Conservation (phyloP, 2,329 filamentous ascomycete genomes). For the Ophiostoma sp. region DNA sequence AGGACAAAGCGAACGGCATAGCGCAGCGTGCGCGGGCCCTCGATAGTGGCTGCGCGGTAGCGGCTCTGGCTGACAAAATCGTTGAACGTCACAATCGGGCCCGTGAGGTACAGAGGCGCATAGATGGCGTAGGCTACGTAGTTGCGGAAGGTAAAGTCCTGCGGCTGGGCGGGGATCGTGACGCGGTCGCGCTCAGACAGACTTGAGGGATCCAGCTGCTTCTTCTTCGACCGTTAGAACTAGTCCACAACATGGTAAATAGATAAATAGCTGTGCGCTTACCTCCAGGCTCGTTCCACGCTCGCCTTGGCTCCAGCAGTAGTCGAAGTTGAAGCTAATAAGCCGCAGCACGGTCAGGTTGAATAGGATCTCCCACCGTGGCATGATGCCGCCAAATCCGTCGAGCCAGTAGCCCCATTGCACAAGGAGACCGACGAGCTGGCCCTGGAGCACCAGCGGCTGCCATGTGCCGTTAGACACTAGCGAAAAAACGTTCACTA, state of each 20-base stretch:
- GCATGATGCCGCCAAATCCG: constrained; percentile 72
- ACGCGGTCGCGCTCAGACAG: constrained; percentile 87
- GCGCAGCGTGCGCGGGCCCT: constrained; percentile 61
- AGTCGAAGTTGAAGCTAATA: constrained; percentile 95
- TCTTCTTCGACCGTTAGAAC: constrained; percentile 65
- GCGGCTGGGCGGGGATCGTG: constrained; percentile 61
- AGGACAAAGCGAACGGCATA: constrained; percentile 81
- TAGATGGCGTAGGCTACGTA: constrained; percentile 89
- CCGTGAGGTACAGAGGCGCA: constrained; percentile 84
- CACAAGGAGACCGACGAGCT: constrained; percentile 38
- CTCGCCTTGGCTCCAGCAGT: constrained; percentile 80
- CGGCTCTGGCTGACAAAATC: constrained; percentile 88
- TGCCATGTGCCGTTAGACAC: constrained; percentile 32
- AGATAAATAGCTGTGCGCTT: constrained; percentile 33
- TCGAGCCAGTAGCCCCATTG: constrained; percentile 70
- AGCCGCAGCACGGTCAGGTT: constrained; percentile 89
- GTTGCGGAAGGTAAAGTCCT: constrained; percentile 74
- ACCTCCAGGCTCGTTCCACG: constrained; percentile 72
- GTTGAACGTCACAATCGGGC: constrained; percentile 95
- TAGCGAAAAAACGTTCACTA: constrained; percentile 55
- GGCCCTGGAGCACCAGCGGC: constrained; percentile 24
- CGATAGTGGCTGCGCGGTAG: constrained; percentile 66
- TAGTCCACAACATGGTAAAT: not conserved
- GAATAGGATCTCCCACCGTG: constrained; percentile 94
- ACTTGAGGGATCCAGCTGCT: constrained; percentile 80